Base-by-base conservation (phyloP, 192 early-diverging fungal species). In the Gamsiella multidivaricata region DNA sequence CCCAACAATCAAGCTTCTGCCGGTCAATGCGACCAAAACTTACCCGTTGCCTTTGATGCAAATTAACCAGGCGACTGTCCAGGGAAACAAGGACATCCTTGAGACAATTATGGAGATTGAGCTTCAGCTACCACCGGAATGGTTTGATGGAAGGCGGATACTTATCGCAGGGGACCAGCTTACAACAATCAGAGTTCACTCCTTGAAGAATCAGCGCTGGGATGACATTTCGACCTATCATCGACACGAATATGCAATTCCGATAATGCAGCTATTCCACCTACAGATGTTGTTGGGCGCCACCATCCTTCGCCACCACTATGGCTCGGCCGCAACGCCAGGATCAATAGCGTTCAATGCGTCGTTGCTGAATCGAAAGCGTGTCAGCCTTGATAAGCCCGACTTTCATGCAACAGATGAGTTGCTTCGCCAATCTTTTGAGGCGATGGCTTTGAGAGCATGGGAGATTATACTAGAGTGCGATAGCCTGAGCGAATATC, bases 101-200 rank as follows among this genome's bases (percentile, higher is more conserved):
- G 62, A 64, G 22, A 53, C 50, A 6, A n/a, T 64, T 4, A 42
- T 53, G 2, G 14, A 37, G 12, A 37, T 22, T 2, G 28, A 12
- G 6, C 31, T 64, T 5, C 36, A 43, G 20, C 22, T 64, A 4
- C n/a, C 28, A 34, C 14, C 2, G 0, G 50, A 53, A 5, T 62
- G 47, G 46, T 62, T 62, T 36, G 52, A 54, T 5, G 46, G 26
- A 28, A 14, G 25, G 23, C 36, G 14, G 2, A 25, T 69, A 1
- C 6, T 69, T n/a, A n/a, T 69, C 15, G 54, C 55, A 12, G 56
- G 66, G 14, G 66, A 69, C 26, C 66, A 52, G 20, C 29, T 52
- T 2, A 64, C 62, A 14, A 32, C 23, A 6, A 18, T 9, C 9
- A 64, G 50, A 34, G 11, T 64, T 18, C 17, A 12, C 11, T 47